Conservation (phyloP, 768 basidiomycete genomes). For the Boletus sp. region DNA sequence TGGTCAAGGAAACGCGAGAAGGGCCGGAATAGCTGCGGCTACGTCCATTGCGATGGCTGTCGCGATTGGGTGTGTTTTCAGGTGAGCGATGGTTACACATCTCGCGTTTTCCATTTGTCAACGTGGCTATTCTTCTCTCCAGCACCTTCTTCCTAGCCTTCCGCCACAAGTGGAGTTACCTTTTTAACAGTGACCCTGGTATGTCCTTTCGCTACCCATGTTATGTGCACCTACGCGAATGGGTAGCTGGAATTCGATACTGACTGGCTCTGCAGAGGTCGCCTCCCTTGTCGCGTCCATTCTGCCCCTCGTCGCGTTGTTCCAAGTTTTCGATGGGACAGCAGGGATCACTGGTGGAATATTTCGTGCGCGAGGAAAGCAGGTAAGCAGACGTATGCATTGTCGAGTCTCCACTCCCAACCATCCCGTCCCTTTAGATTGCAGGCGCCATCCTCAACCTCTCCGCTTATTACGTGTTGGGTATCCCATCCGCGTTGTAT, state of each 20-base stretch:
- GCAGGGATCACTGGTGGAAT: constrained; percentile 69
- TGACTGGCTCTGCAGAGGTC: constrained; percentile 38
- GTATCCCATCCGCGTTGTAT: constrained; percentile 79
- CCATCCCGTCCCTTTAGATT: constrained; percentile 36
- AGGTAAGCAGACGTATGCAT: constrained; percentile 35
- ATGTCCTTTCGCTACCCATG: constrained; percentile 7
- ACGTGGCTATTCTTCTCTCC: not conserved
- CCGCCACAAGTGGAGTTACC: constrained; percentile 62
- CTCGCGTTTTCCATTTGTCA: not conserved
- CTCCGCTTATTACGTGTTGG: constrained; percentile 77
- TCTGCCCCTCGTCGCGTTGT: constrained; percentile 71
- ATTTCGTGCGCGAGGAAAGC: constrained; percentile 79
- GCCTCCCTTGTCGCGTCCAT: constrained; percentile 51
- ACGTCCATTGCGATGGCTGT: constrained; percentile 66
- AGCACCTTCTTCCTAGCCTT: constrained; percentile 58
- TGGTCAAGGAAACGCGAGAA: constrained; percentile 70
- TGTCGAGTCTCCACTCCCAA: not conserved
- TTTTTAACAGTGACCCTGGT: constrained; percentile 72
- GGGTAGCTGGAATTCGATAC: not conserved
- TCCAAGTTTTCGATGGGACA: constrained; percentile 84
- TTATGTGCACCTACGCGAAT: not conserved
- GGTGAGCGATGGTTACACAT: constrained; percentile 37
- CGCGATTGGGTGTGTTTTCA: constrained; percentile 59
- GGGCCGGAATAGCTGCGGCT: constrained; percentile 66
- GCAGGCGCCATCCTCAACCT: constrained; percentile 62